Evolutionary conservation across 306 rosid species (phyloP).

Genomic region (Cucurbita ficifolia): DNA sequence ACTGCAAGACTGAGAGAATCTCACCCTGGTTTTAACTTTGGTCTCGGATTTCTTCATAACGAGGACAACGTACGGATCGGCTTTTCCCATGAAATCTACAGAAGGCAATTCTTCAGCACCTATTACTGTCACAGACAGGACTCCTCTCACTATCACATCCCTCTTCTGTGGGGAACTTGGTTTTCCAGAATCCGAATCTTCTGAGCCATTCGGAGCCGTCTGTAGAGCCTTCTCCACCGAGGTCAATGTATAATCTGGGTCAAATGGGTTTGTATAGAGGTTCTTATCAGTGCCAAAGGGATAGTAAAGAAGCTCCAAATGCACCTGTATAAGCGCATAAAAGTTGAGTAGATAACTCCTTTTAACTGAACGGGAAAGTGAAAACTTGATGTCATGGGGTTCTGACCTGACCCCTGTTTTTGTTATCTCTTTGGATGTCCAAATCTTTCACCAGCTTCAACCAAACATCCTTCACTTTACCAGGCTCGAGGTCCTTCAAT

Average conservation of each 20-base stretch:
- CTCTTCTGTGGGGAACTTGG: slow-evolving; percentile 34
- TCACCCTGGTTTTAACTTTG: slow-evolving; percentile 74
- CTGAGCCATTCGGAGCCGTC: slow-evolving; percentile 19
- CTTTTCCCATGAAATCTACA: slow-evolving; percentile 80
- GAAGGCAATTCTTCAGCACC: slow-evolving; percentile 79
- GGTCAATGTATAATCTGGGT: slow-evolving; percentile 49
- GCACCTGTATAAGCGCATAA: slow-evolving; percentile 38
- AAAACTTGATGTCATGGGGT: neutral
- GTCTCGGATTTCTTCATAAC: slow-evolving; percentile 60
- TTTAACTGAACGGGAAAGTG: neutral
- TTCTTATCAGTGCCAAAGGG: slow-evolving; percentile 43
- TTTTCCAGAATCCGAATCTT: slow-evolving; percentile 12
- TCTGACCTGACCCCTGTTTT: slow-evolving; percentile 81
- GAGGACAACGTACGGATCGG: slow-evolving; percentile 78
- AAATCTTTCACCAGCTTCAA: slow-evolving; percentile 70
- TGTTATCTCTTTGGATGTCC: slow-evolving; percentile 65
- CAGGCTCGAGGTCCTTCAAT: slow-evolving; percentile 61
- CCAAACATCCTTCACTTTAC: slow-evolving; percentile 80
- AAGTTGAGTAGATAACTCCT: neutral
- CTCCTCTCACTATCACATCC: slow-evolving; percentile 71
- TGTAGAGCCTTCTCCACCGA: slow-evolving; percentile 57
- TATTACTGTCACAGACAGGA: slow-evolving; percentile 69
- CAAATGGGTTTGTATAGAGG: slow-evolving; percentile 34
- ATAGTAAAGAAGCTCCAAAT: slow-evolving; percentile 79
- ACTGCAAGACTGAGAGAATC: slow-evolving; percentile 13